Conservation (phyloP, 2,329 filamentous ascomycete species). For the Claviceps citrina region DNA sequence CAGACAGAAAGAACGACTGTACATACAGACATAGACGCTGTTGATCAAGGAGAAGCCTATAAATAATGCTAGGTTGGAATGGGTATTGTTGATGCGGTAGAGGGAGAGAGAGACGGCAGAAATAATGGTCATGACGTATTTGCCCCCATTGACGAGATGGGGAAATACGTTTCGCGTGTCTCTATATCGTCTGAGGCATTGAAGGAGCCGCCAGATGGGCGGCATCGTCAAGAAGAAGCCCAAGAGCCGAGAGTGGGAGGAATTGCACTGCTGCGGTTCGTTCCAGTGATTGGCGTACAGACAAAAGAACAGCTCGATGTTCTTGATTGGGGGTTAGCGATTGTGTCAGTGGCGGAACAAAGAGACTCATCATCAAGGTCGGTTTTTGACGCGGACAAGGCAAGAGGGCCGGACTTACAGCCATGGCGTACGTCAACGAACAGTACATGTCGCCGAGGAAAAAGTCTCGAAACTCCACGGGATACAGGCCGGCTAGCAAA, state of each 20-base stretch:
- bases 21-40: constrained; percentile 57
- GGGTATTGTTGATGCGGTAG: constrained; percentile 57
- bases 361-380: background rate
- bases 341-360: background rate
- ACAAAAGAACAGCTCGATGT: constrained; percentile 87
- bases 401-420: constrained; percentile 42
- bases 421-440: constrained; percentile 78
- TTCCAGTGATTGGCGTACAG: constrained; percentile 70
- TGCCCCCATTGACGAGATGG: constrained; percentile 81
- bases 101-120: constrained; percentile 66
- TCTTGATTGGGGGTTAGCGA: constrained; percentile 31
- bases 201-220: constrained; percentile 76
- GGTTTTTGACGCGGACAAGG: too few relatives aligned
- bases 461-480: constrained; percentile 93
- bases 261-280: constrained; percentile 65
- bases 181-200: constrained; percentile 77
- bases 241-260: constrained; percentile 62
- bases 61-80: constrained; percentile 51
- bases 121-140: constrained; percentile 74
- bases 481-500: constrained; percentile 70
- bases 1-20: too few relatives aligned
- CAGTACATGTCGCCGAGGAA: constrained; percentile 97
- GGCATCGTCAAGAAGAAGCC: constrained; percentile 77
- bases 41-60: constrained; percentile 72
- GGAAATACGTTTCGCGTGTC: constrained; percentile 83